Conservation (phyloP, 2,329 filamentous ascomycete genomes). For the Cladosporium velox region DNA sequence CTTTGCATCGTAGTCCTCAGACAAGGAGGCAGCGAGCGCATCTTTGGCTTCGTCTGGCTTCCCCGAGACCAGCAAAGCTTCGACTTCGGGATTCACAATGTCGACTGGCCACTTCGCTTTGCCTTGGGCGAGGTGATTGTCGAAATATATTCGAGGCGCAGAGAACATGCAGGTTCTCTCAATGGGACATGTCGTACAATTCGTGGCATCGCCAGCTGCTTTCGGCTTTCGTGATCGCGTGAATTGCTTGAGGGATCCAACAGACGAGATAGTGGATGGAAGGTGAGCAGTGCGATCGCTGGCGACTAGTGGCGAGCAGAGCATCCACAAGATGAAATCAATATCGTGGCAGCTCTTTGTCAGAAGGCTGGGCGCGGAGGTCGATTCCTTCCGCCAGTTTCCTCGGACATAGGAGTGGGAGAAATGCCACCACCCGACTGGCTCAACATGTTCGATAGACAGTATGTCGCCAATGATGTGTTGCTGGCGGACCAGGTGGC, state of each 20-base stretch:
- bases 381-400: slow-evolving; percentile 85
- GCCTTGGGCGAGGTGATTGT: slow-evolving; percentile 65
- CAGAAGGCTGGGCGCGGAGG: slow-evolving; percentile 76
- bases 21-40: slow-evolving; percentile 51
- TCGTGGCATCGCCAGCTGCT: slow-evolving; percentile 74
- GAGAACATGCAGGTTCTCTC: slow-evolving; percentile 81
- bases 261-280: slow-evolving; percentile 73
- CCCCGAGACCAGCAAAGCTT: slow-evolving; percentile 62
- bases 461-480: slow-evolving; percentile 79
- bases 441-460: slow-evolving; percentile 88
- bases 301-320: slow-evolving; percentile 64
- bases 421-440: slow-evolving; percentile 96
- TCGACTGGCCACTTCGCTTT: slow-evolving; percentile 80
- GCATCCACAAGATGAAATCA: slow-evolving; percentile 86
- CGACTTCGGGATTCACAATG: slow-evolving; percentile 89
- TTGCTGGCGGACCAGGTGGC: slow-evolving; percentile 74
- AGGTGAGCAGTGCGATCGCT: slow-evolving; percentile 61
- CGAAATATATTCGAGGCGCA: slow-evolving; percentile 78
- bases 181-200: slow-evolving; percentile 78
- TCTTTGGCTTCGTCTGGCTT: slow-evolving; percentile 54
- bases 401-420: slow-evolving; percentile 87
- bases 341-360: slow-evolving; percentile 98
- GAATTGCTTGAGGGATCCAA: slow-evolving; percentile 77
- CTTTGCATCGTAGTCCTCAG: slow-evolving; percentile 57
- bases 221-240: slow-evolving; percentile 72